Evolutionary conservation across 495 filamentous ascomycete species (phyloP).

Genomic region (Penicillium bovifimosum): DNA sequence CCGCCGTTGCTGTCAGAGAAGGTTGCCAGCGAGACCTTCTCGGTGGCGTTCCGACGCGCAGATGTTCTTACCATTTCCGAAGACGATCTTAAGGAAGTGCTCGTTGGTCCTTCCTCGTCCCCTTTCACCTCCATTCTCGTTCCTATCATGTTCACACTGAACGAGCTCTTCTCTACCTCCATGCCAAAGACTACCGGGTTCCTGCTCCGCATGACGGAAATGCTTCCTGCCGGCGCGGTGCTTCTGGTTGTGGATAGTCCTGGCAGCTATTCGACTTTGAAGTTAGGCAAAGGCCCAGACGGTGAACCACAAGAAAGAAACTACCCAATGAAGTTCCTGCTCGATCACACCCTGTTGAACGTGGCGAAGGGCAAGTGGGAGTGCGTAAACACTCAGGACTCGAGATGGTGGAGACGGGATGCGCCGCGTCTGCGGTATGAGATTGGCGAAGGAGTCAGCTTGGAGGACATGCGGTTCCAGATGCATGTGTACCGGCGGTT

Average conservation of each 20-base stretch:
- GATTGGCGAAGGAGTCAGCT: conserved; percentile 50
- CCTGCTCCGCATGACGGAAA: conserved; percentile 57
- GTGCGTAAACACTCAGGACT: conserved; percentile 65
- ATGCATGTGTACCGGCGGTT: conserved; percentile 66
- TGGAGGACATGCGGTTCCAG: conserved; percentile 95
- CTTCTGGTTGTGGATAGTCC: conserved; percentile 89
- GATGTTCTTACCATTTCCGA: conserved; percentile 56
- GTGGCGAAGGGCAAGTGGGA: conserved; percentile 56
- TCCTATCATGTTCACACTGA: conserved; percentile 92
- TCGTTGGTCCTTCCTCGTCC: conserved; percentile 21
- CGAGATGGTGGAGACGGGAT: conserved; percentile 74
- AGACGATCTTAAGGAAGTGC: conserved; percentile 32
- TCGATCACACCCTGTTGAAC: conserved; percentile 73
- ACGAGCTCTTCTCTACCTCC: conserved; percentile 82
- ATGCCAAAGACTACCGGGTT: conserved; percentile 68
- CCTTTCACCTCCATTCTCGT: conserved; percentile 46
- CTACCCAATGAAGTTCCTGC: conserved; percentile 91
- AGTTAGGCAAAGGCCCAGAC: conserved; percentile 44
- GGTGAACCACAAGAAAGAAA: conserved; percentile 48
- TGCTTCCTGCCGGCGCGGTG: conserved; percentile 52
- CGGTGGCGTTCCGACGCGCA: conserved; percentile 48
- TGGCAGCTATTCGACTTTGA: conserved; percentile 80
- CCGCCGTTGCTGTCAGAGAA: conserved; percentile 50
- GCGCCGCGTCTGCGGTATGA: conserved; percentile 65
- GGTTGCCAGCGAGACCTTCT: conserved; percentile 31